Percentiles rank a stretch among this genome's conserved stretches.
phyloP scores from a whole-genome alignment of 176 grass and related monocot genomes.

The Alloteropsis semialata region DNA sequence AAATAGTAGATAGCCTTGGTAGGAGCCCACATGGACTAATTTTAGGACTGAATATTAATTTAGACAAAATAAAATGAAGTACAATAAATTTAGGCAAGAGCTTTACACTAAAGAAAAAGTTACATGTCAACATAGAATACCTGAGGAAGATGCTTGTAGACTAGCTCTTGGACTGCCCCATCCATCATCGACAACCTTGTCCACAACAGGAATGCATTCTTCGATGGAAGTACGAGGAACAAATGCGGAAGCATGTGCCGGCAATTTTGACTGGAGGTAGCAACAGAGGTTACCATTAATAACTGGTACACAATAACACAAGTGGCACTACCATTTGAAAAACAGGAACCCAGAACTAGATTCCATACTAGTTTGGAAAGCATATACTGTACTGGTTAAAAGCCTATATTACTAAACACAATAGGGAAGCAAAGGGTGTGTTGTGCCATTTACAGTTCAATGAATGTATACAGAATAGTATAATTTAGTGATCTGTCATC shows the following conservation, averaged over 20 bases:
- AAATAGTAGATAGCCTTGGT: not conserved
- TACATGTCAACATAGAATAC: conserved; percentile 22
- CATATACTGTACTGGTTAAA: not conserved
- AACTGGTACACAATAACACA: conserved; percentile 10
- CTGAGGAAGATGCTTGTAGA: conserved; percentile 33
- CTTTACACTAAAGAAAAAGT: not conserved
- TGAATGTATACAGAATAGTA: not conserved
- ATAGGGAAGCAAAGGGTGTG: not conserved
- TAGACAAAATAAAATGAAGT: not conserved
- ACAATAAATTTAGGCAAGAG: conserved; percentile 13
- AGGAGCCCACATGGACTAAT: not conserved
- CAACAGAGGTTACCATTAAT: conserved; percentile 21
- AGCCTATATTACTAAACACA: not conserved
- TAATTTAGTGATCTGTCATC: conserved; percentile 2
- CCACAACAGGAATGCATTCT: conserved; percentile 73
- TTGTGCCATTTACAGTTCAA: not conserved
- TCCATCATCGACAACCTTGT: conserved; percentile 89
- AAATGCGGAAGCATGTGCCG: conserved; percentile 31
- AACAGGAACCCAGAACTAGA: not conserved
- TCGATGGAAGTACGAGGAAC: conserved; percentile 41
- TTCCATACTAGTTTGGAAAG: not conserved
- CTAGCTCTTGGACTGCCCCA: conserved; percentile 53
- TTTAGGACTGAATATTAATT: not conserved
- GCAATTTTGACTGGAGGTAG: conserved; percentile 57
- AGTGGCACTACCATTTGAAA: not conserved